Base-by-base conservation (phyloP, 371 early-diverging fungal genomes). In the Circinella minor region DNA sequence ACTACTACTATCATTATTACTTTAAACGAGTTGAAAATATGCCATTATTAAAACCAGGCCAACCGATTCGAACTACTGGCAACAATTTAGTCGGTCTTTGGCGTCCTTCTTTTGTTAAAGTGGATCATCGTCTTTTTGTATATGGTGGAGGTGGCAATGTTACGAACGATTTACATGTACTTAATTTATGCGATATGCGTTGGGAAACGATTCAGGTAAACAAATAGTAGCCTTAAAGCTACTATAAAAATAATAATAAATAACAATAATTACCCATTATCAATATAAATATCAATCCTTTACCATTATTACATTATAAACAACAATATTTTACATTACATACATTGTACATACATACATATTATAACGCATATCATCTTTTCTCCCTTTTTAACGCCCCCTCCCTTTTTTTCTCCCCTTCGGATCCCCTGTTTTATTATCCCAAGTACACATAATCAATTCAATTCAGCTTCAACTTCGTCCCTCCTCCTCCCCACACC, bases 141-240 rank as follows among this genome's bases (percentile, higher is more conserved):
- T 87, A 82, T 77, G 88, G 90, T 48, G 90, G 88, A 17, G 90
- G 88, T 17, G 88, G 88, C 10, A 82, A 86, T 73, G 88, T 86
- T 36, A 87, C 88, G 10, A 85, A 86, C 61, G 86, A 88, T 70
- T 74, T 89, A 55, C 86, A 87, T 72, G 79, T 86, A 20, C 82
- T 89, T 51, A 81, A 89, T 77, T 71, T 89, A 49, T 69, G 71
- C 66, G 73, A 74, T 55, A 78, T 81, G 82, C 73, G 77, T 43
- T 84, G 85, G 85, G 82, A 82, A 63, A 81, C 79, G 34, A 72
- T 78, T 46, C 73, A 84, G 77, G 85, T 84, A 78, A 73, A 57
- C 57, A 57, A 57, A 57, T n/a, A 27, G 0, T n/a, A 27, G 27
- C 27, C 27, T 27, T 27, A 2, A 27, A 27, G 27, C 27, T 27